Evolutionary conservation across 2,329 filamentous ascomycete genomes (phyloP).

Genomic region (Gnomoniopsis sp.): DNA sequence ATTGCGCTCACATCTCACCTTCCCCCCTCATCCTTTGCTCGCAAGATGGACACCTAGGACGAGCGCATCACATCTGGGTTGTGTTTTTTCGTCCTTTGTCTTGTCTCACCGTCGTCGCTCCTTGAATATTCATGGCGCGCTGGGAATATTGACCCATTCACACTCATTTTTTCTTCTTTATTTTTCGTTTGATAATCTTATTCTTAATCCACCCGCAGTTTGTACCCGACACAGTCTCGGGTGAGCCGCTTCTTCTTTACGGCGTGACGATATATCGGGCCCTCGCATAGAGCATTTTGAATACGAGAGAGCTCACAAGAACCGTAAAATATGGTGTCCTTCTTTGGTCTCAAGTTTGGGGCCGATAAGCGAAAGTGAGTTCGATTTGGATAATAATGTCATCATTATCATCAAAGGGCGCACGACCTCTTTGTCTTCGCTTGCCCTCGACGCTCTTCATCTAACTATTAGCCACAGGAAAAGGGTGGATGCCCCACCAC

Average conservation of each 20-base stretch:
- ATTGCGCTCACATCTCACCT: neutral
- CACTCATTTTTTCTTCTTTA: neutral
- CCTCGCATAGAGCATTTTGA: neutral
- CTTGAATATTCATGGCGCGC: neutral
- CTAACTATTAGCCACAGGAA: constrained; percentile 11
- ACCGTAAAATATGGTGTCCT: constrained; percentile 48
- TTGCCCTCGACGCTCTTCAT: neutral
- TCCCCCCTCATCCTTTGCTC: neutral
- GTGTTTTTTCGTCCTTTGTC: constrained; percentile 1
- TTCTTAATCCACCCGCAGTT: neutral
- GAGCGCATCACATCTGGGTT: neutral
- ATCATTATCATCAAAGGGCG: neutral
- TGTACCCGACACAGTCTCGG: neutral
- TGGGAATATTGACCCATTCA: neutral
- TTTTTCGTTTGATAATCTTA: constrained; percentile 2
- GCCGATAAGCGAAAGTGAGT: constrained; percentile 56
- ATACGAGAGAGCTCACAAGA: neutral
- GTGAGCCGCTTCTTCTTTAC: neutral
- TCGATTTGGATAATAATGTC: neutral
- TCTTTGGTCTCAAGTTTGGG: constrained; percentile 55
- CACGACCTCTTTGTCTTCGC: neutral
- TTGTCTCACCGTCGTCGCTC: constrained; percentile 9
- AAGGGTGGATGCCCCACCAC: neutral
- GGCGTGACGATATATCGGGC: neutral
- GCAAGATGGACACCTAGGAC: constrained; percentile 14